These are phyloP conservation scores for Ceratopteris richardii DNA, from an alignment of 75 land plant genomes.

Conservation along the genomic window DNA sequence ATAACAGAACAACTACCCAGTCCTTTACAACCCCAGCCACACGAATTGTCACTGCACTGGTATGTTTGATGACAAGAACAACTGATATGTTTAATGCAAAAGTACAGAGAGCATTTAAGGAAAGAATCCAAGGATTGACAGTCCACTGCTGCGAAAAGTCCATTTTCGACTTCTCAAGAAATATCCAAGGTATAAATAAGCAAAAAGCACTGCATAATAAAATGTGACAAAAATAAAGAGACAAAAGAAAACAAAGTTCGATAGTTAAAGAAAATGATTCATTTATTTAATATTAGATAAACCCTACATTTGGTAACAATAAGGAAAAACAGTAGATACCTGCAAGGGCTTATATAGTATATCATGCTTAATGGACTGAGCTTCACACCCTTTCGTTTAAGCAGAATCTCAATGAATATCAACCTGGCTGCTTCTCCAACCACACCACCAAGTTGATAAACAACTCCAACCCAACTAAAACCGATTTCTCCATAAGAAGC, in stretches of 20 bases:
- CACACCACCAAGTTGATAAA: slow-evolving; percentile 97
- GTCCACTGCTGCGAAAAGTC: slow-evolving; percentile 54
- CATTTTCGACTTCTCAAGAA: slow-evolving; percentile 94
- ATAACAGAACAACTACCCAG: slow-evolving; percentile 88
- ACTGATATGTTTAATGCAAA: slow-evolving; percentile 94
- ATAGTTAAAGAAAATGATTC: no score
- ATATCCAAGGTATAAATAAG: slow-evolving; percentile 88
- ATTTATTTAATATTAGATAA: no score
- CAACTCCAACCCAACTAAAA: slow-evolving; percentile 85
- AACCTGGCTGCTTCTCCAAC: slow-evolving; percentile 89
- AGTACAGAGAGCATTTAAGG: slow-evolving; percentile 83
- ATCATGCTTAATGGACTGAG: slow-evolving; percentile 76
- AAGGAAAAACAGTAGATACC: no score
- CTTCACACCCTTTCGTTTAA: slow-evolving; percentile 81
- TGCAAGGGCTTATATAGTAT: slow-evolving; percentile 99
- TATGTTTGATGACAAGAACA: slow-evolving; percentile 84
- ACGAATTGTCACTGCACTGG: slow-evolving; percentile 95
- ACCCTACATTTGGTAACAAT: no score
- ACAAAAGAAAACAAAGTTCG: no score
- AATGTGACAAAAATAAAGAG: no score
- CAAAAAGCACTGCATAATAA: slow-evolving; percentile 71
- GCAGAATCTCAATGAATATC: slow-evolving; percentile 88
- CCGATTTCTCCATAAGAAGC: slow-evolving; percentile 98
- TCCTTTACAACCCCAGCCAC: slow-evolving; percentile 99
- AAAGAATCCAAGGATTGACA: slow-evolving; percentile 58